Conservation (phyloP, 2,329 filamentous ascomycete genomes). For the Blumeria hordei region DNA sequence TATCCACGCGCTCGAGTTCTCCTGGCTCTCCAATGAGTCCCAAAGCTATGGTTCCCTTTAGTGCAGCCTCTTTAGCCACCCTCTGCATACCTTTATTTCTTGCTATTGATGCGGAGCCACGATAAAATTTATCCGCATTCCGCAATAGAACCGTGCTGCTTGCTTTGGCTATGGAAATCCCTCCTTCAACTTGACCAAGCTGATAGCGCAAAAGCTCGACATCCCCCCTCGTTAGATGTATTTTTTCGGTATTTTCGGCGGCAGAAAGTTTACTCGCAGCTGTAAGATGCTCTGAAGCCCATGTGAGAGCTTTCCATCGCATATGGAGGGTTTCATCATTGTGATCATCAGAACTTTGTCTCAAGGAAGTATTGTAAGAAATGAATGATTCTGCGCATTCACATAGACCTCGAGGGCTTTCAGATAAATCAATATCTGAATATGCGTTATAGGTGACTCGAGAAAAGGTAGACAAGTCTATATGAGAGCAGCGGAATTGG, state of each 20-base stretch:
- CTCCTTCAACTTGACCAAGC: slow-evolving; percentile 20
- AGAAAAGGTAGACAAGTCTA: slow-evolving; percentile 28
- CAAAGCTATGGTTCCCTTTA: slow-evolving; percentile 1
- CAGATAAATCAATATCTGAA: slow-evolving; percentile 1
- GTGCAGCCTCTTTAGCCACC: not conserved
- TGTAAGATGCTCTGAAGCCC: slow-evolving; percentile 24
- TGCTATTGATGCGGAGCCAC: not conserved
- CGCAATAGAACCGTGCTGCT: not conserved
- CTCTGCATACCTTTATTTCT: not conserved
- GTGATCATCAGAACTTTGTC: slow-evolving; percentile 15
- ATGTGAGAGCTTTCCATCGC: slow-evolving; percentile 26
- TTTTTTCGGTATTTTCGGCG: slow-evolving; percentile 24
- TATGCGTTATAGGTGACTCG: slow-evolving; percentile 12
- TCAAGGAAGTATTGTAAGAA: slow-evolving; percentile 21
- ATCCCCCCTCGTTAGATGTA: slow-evolving; percentile 30
- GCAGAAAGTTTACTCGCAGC: slow-evolving; percentile 25
- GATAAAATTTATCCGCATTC: slow-evolving; percentile 2
- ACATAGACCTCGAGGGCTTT: slow-evolving; percentile 2
- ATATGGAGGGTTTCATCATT: slow-evolving; percentile 6
- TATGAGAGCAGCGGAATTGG: slow-evolving; percentile 25
- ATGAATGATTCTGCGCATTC: slow-evolving; percentile 15
- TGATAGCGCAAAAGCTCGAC: slow-evolving; percentile 28
- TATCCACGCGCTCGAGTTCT: not conserved
- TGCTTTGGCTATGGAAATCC: not conserved
- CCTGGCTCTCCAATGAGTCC: not conserved